A percentile compares a stretch with the other conserved stretches of the same genome.
phyloP scores from a whole-genome alignment of 768 basidiomycete genomes.

The Neoboletus subvelutipes region DNA sequence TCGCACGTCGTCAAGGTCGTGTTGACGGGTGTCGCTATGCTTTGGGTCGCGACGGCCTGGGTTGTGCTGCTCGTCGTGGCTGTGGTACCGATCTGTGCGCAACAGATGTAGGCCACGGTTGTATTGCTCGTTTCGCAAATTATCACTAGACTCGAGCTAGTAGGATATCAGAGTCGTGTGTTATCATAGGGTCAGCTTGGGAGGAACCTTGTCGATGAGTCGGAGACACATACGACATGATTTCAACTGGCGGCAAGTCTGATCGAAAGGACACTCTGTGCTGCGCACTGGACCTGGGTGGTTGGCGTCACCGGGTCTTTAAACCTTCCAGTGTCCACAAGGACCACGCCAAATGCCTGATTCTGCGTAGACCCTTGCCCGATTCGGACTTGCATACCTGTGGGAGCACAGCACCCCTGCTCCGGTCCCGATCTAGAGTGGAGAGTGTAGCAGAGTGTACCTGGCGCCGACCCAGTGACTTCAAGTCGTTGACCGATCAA shows the following conservation, averaged over 20 bases:
- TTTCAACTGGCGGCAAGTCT: not conserved
- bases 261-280: not conserved
- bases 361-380: not conserved
- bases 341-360: not conserved
- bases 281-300: not conserved
- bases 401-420: not conserved
- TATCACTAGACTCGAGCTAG: too few relatives aligned
- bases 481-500: too few relatives aligned
- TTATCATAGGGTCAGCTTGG: not conserved
- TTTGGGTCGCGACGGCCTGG: not conserved
- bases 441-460: not conserved
- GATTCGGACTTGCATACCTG: not conserved
- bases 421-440: not conserved
- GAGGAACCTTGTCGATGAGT: not conserved
- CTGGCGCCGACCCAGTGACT: not conserved
- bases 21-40: not conserved
- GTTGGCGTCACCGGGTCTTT: not conserved
- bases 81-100: not conserved
- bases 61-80: not conserved
- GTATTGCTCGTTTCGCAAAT: conserved; percentile 5
- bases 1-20: not conserved
- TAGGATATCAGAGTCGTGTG: too few relatives aligned
- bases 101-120: conserved; percentile 9
- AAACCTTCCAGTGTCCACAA: not conserved
- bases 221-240: not conserved